Percentiles rank a stretch among this genome's conserved stretches.
Evolutionary conservation across 2,329 filamentous ascomycete species (phyloP).

Genomic region (Pseudopyricularia javanii): DNA sequence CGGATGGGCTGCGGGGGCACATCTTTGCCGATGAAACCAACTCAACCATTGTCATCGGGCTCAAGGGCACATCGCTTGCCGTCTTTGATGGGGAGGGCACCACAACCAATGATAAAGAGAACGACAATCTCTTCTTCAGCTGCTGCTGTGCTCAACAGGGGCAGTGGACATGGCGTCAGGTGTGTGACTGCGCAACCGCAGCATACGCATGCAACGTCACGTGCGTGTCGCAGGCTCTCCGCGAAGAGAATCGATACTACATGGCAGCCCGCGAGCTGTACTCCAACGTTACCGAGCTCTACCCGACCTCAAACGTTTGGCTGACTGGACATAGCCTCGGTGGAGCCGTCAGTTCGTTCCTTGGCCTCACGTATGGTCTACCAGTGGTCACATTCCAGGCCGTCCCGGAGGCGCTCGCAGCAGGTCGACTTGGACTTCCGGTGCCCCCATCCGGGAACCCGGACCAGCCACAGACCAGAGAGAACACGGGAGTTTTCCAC

Average conservation of each 20-base stretch:
- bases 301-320: slow-evolving; percentile 78
- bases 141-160: slow-evolving; percentile 95
- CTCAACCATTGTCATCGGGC: slow-evolving; percentile 74
- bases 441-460: slow-evolving; percentile 69
- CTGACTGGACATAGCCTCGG: slow-evolving; percentile 86
- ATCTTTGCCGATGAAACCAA: slow-evolving; percentile 82
- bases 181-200: slow-evolving; percentile 81
- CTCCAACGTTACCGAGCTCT: slow-evolving; percentile 80
- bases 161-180: slow-evolving; percentile 78
- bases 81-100: slow-evolving; percentile 96
- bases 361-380: slow-evolving; percentile 82
- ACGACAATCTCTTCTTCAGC: slow-evolving; percentile 96
- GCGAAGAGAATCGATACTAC: slow-evolving; percentile 83
- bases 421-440: slow-evolving; percentile 72
- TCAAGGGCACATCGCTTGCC: slow-evolving; percentile 84
- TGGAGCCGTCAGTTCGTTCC: slow-evolving; percentile 74
- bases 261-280: slow-evolving; percentile 80
- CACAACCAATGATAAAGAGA: slow-evolving; percentile 93
- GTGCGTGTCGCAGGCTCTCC: slow-evolving; percentile 65
- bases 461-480: slow-evolving; percentile 54
- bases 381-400: slow-evolving; percentile 91
- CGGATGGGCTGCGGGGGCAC: slow-evolving; percentile 80
- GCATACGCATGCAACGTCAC: slow-evolving; percentile 89
- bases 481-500: slow-evolving; percentile 70
- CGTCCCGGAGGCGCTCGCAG: slow-evolving; percentile 80